A percentile compares a stretch with the other conserved stretches of the same genome.
These are phyloP conservation scores for Heterobasidion annosum DNA, from an alignment of 1,284 basidiomycete species.

Conservation along the genomic window DNA sequence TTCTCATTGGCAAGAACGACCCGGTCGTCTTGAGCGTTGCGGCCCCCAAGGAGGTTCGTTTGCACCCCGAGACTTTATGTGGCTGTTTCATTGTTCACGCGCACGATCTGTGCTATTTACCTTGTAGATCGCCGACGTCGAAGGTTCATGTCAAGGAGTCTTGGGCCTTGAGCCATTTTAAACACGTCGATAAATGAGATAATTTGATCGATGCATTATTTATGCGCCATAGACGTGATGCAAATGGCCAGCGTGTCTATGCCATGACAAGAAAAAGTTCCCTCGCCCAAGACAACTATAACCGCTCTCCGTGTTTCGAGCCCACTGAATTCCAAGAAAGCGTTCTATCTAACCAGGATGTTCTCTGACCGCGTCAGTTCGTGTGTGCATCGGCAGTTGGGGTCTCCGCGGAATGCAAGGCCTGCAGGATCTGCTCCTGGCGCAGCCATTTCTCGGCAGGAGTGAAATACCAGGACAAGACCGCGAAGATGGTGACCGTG, in stretches of 20 bases:
- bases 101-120: too few relatives aligned
- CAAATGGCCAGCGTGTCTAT: too few relatives aligned
- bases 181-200: neutral
- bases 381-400: too few relatives aligned
- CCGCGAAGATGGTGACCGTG: conserved; percentile 65
- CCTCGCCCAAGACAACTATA: too few relatives aligned
- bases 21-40: conserved; percentile 64
- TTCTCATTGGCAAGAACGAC: conserved; percentile 65
- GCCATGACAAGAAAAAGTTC: too few relatives aligned
- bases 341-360: too few relatives aligned
- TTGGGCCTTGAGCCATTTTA: conserved; percentile 60
- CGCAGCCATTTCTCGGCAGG: conserved; percentile 73
- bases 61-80: neutral
- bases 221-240: too few relatives aligned
- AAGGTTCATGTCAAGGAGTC: conserved; percentile 77
- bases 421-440: conserved; percentile 45
- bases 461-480: conserved; percentile 68
- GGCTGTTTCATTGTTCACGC: neutral
- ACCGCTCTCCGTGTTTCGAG: too few relatives aligned
- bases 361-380: too few relatives aligned
- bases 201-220: too few relatives aligned
- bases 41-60: conserved; percentile 80
- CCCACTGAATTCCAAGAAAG: too few relatives aligned
- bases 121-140: conserved; percentile 68
- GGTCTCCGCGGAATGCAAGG: conserved; percentile 7